phyloP scores from a whole-genome alignment of 495 filamentous ascomycete species.

The Diplogelasinospora grovesii region DNA sequence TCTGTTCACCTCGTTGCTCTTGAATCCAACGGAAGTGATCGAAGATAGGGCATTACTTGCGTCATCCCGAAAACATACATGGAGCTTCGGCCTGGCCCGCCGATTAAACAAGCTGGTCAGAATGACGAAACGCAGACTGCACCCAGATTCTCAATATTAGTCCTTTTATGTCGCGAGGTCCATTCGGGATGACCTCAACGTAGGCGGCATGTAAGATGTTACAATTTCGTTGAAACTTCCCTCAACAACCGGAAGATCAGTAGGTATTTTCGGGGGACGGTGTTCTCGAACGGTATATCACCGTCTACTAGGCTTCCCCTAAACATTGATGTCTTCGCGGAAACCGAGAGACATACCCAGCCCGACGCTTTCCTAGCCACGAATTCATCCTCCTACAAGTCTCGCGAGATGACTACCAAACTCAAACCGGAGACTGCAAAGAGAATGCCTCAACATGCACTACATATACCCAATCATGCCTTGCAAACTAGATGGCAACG shows the following conservation, averaged over 20 bases:
- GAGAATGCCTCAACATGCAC: constrained; percentile 43
- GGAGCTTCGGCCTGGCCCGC: no score
- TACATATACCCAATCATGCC: constrained; percentile 38
- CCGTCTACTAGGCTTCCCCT: constrained; percentile 27
- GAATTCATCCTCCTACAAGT: constrained; percentile 47
- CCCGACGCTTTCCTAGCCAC: constrained; percentile 43
- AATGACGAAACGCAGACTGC: no score
- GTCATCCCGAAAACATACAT: no score
- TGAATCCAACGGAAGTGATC: no score
- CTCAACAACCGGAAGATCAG: constrained; percentile 7
- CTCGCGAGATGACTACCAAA: constrained; percentile 38
- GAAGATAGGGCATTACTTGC: no score
- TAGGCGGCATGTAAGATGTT: no score
- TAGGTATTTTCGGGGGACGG: constrained; percentile 18
- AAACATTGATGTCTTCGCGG: constrained; percentile 44
- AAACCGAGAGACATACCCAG: constrained; percentile 36
- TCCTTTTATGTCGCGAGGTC: no score
- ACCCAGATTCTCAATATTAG: no score
- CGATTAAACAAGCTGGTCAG: no score
- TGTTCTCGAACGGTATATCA: constrained; percentile 24
- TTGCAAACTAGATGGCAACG: constrained; percentile 38
- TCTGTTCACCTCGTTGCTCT: no score
- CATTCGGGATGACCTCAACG: no score
- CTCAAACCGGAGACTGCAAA: constrained; percentile 28
- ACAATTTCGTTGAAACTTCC: constrained; percentile 13